Conservation (phyloP, 441 rosid species). For the Gossypium schwendimanii region DNA sequence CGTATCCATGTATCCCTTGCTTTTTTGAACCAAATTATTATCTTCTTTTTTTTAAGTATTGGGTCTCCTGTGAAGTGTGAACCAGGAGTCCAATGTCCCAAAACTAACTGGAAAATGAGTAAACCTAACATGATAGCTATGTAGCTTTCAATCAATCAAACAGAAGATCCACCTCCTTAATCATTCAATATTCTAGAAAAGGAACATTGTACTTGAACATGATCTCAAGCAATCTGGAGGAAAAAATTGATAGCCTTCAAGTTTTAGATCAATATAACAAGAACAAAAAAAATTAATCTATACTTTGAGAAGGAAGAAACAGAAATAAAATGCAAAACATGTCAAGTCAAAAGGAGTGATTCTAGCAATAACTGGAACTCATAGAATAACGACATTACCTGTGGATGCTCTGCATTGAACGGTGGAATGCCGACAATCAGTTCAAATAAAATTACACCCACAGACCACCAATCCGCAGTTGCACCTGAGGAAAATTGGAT, state of each 20-base stretch:
- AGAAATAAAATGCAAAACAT: not conserved
- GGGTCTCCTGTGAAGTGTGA: not conserved
- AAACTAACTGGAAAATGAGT: slow-evolving; percentile 1
- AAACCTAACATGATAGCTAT: not conserved
- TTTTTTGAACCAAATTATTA: not conserved
- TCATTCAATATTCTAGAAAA: not conserved
- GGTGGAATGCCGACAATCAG: slow-evolving; percentile 98
- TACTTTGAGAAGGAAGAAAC: not conserved
- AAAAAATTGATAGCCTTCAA: not conserved
- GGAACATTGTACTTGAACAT: not conserved
- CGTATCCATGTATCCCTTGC: not conserved
- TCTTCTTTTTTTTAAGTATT: not conserved
- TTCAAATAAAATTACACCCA: slow-evolving; percentile 91
- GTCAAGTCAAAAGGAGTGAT: not conserved
- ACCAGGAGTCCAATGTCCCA: not conserved
- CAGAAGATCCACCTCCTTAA: not conserved
- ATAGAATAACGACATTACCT: slow-evolving; percentile 33
- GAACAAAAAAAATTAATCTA: not conserved
- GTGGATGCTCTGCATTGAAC: slow-evolving; percentile 97
- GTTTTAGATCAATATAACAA: not conserved
- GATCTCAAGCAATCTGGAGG: not conserved
- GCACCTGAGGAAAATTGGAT: slow-evolving; percentile 52
- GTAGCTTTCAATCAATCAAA: not conserved
- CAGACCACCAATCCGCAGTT: slow-evolving; percentile 99
- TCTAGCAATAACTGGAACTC: slow-evolving; percentile 11